Conservation (phyloP, 805 yeast species). For the Candida tammaniensis region DNA sequence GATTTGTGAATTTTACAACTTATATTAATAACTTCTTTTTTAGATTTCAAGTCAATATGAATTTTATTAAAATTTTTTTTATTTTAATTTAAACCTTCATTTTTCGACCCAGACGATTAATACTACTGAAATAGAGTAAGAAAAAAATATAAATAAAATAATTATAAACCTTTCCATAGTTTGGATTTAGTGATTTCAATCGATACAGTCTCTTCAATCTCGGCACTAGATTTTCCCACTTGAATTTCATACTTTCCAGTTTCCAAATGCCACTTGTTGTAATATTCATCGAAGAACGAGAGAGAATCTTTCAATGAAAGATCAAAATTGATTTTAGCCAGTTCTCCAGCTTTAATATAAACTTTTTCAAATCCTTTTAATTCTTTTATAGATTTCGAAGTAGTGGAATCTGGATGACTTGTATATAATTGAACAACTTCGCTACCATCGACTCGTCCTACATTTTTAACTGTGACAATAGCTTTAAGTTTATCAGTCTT, state of each 20-base stretch:
- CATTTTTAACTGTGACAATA: slow-evolving; percentile 20
- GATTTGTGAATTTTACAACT: too few relatives aligned
- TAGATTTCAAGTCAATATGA: too few relatives aligned
- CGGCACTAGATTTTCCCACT: slow-evolving; percentile 23
- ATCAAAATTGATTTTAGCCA: slow-evolving; percentile 14
- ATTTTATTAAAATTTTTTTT: too few relatives aligned
- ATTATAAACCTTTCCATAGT: slow-evolving; percentile 12
- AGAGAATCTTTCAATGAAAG: slow-evolving; percentile 24
- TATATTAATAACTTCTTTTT: too few relatives aligned
- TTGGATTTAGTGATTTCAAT: slow-evolving; percentile 9
- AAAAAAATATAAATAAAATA: too few relatives aligned
- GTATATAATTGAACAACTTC: slow-evolving; percentile 30
- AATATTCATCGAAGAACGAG: slow-evolving; percentile 29
- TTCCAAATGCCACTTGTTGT: slow-evolving; percentile 24
- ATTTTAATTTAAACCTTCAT: too few relatives aligned
- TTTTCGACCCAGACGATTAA: too few relatives aligned
- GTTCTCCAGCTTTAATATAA: slow-evolving; percentile 16
- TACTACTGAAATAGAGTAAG: too few relatives aligned
- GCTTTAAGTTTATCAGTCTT: slow-evolving; percentile 14
- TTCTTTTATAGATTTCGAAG: slow-evolving; percentile 26
- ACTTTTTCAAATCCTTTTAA: slow-evolving; percentile 31
- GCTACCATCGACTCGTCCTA: slow-evolving; percentile 22
- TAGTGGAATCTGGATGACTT: slow-evolving; percentile 15
- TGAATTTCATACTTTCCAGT: slow-evolving; percentile 22
- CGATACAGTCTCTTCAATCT: slow-evolving; percentile 9